Evolutionary conservation across 352 stramenopile genomes (phyloP), one percentile per base, ranked within the genome.

Genomic region (Phytopythium delawarense): DNA sequence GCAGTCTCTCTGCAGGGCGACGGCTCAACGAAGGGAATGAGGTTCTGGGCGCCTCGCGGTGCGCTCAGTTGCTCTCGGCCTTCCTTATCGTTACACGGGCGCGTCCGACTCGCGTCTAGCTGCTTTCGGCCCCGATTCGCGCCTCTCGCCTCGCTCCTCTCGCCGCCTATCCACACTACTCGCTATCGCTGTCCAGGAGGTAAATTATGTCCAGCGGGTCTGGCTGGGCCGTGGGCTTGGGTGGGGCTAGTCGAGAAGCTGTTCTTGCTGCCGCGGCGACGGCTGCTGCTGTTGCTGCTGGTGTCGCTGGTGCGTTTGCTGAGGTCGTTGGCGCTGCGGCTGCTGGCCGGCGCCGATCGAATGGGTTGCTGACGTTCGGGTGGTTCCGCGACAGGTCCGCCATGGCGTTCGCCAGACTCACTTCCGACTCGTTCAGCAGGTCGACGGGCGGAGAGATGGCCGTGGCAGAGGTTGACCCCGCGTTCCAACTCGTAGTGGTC

Each of bases 171-270:
- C 57, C 20, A 46, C 30, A 23, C 46, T 62, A 84, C 55, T 88
- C 83, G 63, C 83, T 92, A 63, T 92, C 83, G 53, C 81, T 92
- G 68, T 92, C 84, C 69, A 92, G 39, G 56, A 92, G 74, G 62
- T 72, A 88, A 61, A 92, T 92, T 35, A 92, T 84, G 57, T 91
- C 81, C 62, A 84, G 72, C 18, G 74, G 59, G 34, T 70, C 75
- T 21, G 68, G 65, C 60, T 68, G 55, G 28, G 64, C 49, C 40
- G 48, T 42, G 20, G 63, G 53, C 55, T 65, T 72, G 20, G 65
- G 60, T 54, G 67, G 53, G 13, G 61, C 58, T 46, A 58, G 56
- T 23, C 49, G 61, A 4, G 54, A 12, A n/a, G 49, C 40, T 30
- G 40, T 25, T 37, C 49, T n/a, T 8, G 50, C 2, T 4, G 30